Base-by-base conservation (phyloP, 768 basidiomycete genomes). In the Termitomyces sp. region DNA sequence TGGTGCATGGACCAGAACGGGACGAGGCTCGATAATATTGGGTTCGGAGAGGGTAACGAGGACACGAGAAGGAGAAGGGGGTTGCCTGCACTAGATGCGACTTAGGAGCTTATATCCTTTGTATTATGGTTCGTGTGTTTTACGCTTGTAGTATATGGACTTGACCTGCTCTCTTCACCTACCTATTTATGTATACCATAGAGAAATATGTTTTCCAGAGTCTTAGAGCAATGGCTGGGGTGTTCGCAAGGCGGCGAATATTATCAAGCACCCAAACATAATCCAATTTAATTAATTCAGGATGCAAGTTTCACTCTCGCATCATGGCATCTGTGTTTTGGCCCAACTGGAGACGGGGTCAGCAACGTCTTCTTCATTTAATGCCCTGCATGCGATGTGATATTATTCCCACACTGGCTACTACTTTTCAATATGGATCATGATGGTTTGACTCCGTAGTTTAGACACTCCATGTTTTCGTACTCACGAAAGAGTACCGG, bases 1-100 rank as follows among this genome's bases (percentile, higher is more conserved):
- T 85, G 83, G 81, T 89, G 87, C 67, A 83, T 78, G 63, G 73
- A 74, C 57, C 56, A 84, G 69, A 81, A 89, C 58, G 86, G 87
- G 6, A 86, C 80, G n/a, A 59, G 61, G 40, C 42, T 62, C 16
- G 61, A 62, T 49, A 57, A 62, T 35, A 59, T 62, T 11, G 61
- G 61, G n/a, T 62, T 59, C 10, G 49, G 49, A 5, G 56, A 57
- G 19, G 56, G 56, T 19, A 56, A 56, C 48, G 54, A 56, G 14
- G 54, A 56, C 42, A 56, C 54, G 21, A 51, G 49, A 25, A 31
- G 54, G 38, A 56, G 38, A 38, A 41, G 54, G 4, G 45, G 54
- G 3, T 54, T 35, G 54, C 37, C 44, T 38, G 31, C 32, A 27
- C 25, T 48, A 14, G 47, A 35, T 35, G 32, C 47, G 4, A 34